A percentile compares a stretch with the other conserved stretches of the same genome.
Conservation (phyloP, 768 basidiomycete species). For the Lactarius tabidus region DNA sequence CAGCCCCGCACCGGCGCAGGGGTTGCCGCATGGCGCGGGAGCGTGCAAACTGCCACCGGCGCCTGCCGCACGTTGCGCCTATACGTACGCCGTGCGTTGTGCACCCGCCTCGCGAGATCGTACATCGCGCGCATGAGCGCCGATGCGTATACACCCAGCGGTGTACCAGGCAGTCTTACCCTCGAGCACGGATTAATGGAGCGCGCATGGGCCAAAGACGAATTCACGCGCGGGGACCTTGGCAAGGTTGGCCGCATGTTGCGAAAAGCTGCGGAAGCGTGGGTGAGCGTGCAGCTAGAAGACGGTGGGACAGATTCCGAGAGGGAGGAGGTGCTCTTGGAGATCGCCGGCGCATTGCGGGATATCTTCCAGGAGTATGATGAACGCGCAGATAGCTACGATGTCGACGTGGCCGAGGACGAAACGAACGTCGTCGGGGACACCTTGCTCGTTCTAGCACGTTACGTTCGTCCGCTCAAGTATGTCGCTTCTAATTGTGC, state of each 20-base stretch:
- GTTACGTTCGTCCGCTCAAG: slow-evolving; percentile 56
- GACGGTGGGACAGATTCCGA: slow-evolving; percentile 26
- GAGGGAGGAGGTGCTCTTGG: slow-evolving; percentile 50
- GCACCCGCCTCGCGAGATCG: slow-evolving; percentile 59
- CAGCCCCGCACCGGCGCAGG: slow-evolving; percentile 41
- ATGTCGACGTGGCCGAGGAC: slow-evolving; percentile 57
- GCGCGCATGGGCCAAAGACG: slow-evolving; percentile 68
- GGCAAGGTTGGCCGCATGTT: slow-evolving; percentile 52
- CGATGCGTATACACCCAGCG: slow-evolving; percentile 52
- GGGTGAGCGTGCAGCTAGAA: slow-evolving; percentile 44
- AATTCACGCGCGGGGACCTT: slow-evolving; percentile 63
- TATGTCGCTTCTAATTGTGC: slow-evolving; percentile 34
- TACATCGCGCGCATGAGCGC: slow-evolving; percentile 56
- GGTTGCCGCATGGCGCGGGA: slow-evolving; percentile 17
- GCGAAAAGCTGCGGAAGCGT: slow-evolving; percentile 51
- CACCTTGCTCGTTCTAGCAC: slow-evolving; percentile 53
- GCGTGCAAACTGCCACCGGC: slow-evolving; percentile 31
- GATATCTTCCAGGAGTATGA: slow-evolving; percentile 74
- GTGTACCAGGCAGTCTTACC: slow-evolving; percentile 55
- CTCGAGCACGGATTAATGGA: slow-evolving; percentile 64
- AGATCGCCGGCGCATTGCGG: slow-evolving; percentile 63
- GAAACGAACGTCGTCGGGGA: slow-evolving; percentile 63
- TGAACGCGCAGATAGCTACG: slow-evolving; percentile 45
- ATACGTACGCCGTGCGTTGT: slow-evolving; percentile 58
- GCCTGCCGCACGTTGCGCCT: slow-evolving; percentile 52